Base-by-base conservation (phyloP, 179 eudicot species). In the Spinacia oleracea region DNA sequence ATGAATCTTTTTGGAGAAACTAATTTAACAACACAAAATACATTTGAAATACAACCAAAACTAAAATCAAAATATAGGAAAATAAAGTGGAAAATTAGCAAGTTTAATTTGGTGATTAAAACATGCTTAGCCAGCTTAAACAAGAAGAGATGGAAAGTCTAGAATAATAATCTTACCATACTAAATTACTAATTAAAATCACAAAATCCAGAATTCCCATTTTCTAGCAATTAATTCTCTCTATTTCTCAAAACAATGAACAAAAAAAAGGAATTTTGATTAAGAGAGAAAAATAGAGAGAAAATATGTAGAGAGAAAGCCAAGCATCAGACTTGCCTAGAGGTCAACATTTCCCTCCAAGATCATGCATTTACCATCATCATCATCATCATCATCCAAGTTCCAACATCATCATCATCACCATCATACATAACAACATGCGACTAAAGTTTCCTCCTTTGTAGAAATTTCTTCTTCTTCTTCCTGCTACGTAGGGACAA, bases 281-380 rank as follows among this genome's bases (percentile, higher is more conserved):
- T 31, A 29, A 71, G 27, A 48, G 62, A 59, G 15, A 43, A 16
- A 20, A 29, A 68, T 2, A 65, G 60, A 66, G 67, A 75, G 60
- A 32, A 32, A 65, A 56, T 20, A 58, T 65, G 35, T 78, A 64
- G 80, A 50, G 66, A 63, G 63, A 83, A 63, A 86, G 88, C 88
- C 88, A 86, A 86, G 88, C 83, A 81, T 81, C 77, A 83, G 88
- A 86, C 88, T 86, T 86, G 88, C 88, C 88, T 83, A 77, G 84
- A 79, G 88, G 82, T 63, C 59, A 55, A 74, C 83, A 80, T 72
- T 66, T 69, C 69, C 85, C 85, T 74, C 79, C 82, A 82, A 77
- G 78, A 80, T 80, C 77, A 70, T 29, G 20, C 72, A 18, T 50
- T 51, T 42, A 70, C 45, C 70, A 27, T 75, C 76, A 67, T 32